Evolutionary conservation across 108 stramenopile genomes (phyloP).

Genomic region (Cyclotella choctawhatcheeana): DNA sequence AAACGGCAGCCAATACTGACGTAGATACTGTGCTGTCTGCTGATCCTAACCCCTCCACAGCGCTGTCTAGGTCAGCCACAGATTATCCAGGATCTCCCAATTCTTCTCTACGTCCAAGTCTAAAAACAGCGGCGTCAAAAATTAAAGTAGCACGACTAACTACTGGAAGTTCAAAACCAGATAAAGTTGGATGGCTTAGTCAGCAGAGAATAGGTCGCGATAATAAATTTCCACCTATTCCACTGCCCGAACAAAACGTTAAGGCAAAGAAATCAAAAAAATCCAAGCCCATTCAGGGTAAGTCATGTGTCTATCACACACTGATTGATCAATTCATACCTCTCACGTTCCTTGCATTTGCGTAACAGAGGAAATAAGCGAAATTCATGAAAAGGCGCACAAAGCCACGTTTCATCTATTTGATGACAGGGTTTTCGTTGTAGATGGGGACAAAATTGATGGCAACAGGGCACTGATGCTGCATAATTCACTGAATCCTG

Average conservation of each 20-base stretch:
- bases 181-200: no score
- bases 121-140: not conserved
- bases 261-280: not conserved
- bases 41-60: no score
- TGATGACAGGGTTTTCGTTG: constrained; percentile 22
- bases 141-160: not conserved
- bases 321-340: no score
- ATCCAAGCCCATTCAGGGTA: constrained; percentile 9
- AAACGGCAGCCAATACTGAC: no score
- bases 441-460: constrained; percentile 11
- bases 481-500: constrained; percentile 11
- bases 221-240: no score
- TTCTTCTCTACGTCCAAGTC: not conserved
- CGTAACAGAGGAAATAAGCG: no score
- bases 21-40: no score
- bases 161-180: not conserved
- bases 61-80: not conserved
- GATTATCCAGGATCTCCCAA: not conserved
- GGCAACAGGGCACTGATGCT: constrained; percentile 9
- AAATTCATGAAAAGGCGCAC: constrained; percentile 17
- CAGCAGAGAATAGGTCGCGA: no score
- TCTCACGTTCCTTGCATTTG: no score
- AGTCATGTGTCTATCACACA: no score
- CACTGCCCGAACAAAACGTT: constrained; percentile 21
- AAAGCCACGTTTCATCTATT: constrained; percentile 15